Conservation (phyloP, 2,329 filamentous ascomycete genomes). For the Diaporthe humulicola region DNA sequence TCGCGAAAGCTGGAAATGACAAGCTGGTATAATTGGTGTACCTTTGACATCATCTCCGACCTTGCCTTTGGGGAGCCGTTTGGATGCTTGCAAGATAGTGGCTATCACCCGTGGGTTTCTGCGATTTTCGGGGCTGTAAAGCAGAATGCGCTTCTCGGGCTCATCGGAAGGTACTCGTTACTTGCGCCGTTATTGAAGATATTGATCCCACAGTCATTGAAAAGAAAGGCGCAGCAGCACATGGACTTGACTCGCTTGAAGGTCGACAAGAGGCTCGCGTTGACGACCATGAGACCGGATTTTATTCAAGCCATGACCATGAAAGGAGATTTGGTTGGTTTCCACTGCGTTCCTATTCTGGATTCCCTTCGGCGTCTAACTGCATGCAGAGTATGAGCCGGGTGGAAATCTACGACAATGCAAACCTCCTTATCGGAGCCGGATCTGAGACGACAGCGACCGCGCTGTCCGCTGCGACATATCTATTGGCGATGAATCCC, state of each 20-base stretch:
- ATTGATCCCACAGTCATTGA: neutral
- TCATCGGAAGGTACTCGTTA: neutral
- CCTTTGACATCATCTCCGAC: constrained; percentile 47
- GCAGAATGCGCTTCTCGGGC: neutral
- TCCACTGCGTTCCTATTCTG: too few species aligned
- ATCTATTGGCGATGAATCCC: constrained; percentile 50
- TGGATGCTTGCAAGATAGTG: neutral
- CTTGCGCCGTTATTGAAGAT: neutral
- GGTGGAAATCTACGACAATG: constrained; percentile 3
- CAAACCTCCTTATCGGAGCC: constrained; percentile 37
- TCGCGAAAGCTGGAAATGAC: neutral
- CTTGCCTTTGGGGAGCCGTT: constrained; percentile 31
- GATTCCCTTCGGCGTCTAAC: neutral
- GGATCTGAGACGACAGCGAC: constrained; percentile 45
- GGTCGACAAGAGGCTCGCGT: neutral
- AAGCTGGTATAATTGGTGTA: constrained; percentile 50
- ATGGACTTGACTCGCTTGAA: neutral
- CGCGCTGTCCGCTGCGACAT: constrained; percentile 43
- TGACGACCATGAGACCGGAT: constrained; percentile 35
- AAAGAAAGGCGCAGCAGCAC: neutral
- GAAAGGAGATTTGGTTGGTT: constrained; percentile 38
- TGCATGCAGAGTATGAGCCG: constrained; percentile 10
- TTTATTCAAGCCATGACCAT: constrained; percentile 45
- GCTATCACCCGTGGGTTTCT: constrained; percentile 3
- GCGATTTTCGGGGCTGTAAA: neutral